A percentile compares a stretch with the other conserved stretches of the same genome.
Conservation (phyloP, 345 rosid genomes). For the Populus euphratica region DNA sequence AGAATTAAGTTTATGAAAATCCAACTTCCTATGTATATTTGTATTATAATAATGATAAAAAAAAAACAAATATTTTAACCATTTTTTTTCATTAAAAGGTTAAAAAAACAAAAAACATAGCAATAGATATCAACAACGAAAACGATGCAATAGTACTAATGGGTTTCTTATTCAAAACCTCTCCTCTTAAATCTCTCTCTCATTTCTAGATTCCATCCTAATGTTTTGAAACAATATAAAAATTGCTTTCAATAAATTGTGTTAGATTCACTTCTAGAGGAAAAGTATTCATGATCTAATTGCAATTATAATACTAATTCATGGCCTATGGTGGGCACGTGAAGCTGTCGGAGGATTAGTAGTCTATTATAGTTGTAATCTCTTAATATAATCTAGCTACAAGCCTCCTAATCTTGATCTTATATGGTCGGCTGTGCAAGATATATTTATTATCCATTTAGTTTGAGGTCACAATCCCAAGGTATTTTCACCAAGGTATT, state of each 20-base stretch:
- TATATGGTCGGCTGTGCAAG: not conserved
- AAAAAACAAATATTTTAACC: no score
- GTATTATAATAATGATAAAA: no score
- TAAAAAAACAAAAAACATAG: no score
- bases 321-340: slow-evolving; percentile 16
- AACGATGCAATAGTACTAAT: no score
- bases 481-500: not conserved
- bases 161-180: no score
- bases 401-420: not conserved
- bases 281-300: no score
- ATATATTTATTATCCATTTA: no score
- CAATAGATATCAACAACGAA: not conserved
- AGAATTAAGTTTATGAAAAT: no score
- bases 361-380: not conserved
- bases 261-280: no score
- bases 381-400: not conserved
- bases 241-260: not conserved
- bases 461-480: not conserved
- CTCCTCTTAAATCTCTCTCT: not conserved
- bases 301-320: not conserved
- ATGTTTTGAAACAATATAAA: not conserved
- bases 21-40: no score
- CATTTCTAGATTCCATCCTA: not conserved
- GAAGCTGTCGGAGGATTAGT: slow-evolving; percentile 15
- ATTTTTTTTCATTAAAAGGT: no score